Base-by-base conservation (phyloP, 371 early-diverging fungal species). In the Syncephalastrum sp. region DNA sequence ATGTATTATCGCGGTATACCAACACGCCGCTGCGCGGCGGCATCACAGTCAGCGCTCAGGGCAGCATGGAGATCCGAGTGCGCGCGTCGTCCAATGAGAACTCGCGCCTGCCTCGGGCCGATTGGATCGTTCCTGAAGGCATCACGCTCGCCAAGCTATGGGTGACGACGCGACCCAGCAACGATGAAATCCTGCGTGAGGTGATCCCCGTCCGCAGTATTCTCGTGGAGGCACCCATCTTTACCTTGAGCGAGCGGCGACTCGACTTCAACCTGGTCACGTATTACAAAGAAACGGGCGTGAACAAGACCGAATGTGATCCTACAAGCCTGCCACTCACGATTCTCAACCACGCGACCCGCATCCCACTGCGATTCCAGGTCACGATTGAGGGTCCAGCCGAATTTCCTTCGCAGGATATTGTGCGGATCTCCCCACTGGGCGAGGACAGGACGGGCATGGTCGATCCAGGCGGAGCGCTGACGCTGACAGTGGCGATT, bases 1-100 rank as follows among this genome's bases (percentile, higher is more conserved):
- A 92, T 29, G 82, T 93, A 1, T 62, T 94, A 1, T 91, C 91
- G 3, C 79, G 95, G 5, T 91, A 89, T 58, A 87, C 92, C 15
- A 94, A 90, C 67, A 90, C 95, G 0, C 91, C 92, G 0, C 72
- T 92, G 5, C 79, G 76, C 15, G 91, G 91, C 3, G 79, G 76
- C n/a, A 79, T 92, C 19, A 71, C 90, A 0, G 69, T 93, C 49
- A 79, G 82, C 3, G 82, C 92, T 3, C 70, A 80, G 33, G 89
- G 89, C 0, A 74, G 75, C 42, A 85, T 91, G 29, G 95, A 93
- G 60, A 84, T 93, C 12, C 76, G 89, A 47, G 84, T 94, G 5
- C 79, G 91, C 16, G 89, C 87, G 0, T 81, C 78, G 59, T 81
- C 89, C 0, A 77, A 73, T 54, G 90, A 89, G 56, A 64, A 73